A percentile compares a stretch with the other conserved stretches of the same genome.
Conservation (phyloP, 768 basidiomycete species). For the Dacryopinax primogenitus region DNA sequence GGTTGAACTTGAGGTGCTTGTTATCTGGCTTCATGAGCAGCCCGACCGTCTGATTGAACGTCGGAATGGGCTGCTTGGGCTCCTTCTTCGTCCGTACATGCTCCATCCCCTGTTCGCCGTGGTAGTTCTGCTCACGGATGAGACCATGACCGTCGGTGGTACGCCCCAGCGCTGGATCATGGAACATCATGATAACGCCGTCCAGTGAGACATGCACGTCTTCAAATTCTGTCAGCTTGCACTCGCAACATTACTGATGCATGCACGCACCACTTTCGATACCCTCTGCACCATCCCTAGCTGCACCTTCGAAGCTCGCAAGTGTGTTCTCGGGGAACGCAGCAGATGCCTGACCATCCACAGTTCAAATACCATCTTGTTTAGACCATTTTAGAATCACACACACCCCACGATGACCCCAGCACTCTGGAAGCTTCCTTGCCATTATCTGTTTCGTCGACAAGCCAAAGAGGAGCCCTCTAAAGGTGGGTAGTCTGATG, state of each 20-base stretch:
- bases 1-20: slow-evolving; percentile 61
- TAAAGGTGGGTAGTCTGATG: neutral
- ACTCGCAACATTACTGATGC: neutral
- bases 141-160: slow-evolving; percentile 67
- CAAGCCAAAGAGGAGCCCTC: neutral
- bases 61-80: slow-evolving; percentile 79
- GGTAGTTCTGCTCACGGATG: slow-evolving; percentile 57
- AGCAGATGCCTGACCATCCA: slow-evolving; percentile 54
- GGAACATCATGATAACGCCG: slow-evolving; percentile 84
- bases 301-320: slow-evolving; percentile 88
- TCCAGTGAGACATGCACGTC: slow-evolving; percentile 92
- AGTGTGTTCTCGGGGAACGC: slow-evolving; percentile 88
- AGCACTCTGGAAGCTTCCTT: slow-evolving; percentile 49
- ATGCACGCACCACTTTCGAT: slow-evolving; percentile 72
- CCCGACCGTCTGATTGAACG: slow-evolving; percentile 70
- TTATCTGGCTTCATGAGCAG: slow-evolving; percentile 73
- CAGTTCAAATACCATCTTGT: neutral
- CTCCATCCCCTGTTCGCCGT: slow-evolving; percentile 58
- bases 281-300: slow-evolving; percentile 87
- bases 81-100: slow-evolving; percentile 65
- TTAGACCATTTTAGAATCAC: slow-evolving; percentile 8
- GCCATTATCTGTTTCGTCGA: neutral
- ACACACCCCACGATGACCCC: slow-evolving; percentile 58
- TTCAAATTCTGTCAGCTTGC: slow-evolving; percentile 23
- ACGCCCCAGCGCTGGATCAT: slow-evolving; percentile 71